Evolutionary conservation across 2,329 filamentous ascomycete genomes (phyloP), one percentile per base, ranked within the genome.

Genomic region (Monosporascus sp.): DNA sequence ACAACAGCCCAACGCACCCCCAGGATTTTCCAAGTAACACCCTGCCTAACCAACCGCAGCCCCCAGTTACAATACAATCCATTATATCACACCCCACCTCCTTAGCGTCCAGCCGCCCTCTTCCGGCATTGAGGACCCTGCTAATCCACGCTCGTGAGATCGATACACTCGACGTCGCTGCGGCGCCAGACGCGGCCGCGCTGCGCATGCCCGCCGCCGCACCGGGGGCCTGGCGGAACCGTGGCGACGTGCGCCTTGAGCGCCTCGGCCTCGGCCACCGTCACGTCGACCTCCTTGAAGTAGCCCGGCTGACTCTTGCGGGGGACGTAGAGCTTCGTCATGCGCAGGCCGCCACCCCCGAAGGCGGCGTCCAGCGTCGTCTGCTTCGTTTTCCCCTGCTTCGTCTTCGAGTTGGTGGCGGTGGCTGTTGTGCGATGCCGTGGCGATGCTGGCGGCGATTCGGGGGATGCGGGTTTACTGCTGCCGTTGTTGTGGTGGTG

Each of bases 311-410:
- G 62, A 45, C 70, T 71, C 25, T 61, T 62, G 42, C 68, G 67
- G 14, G 73, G 71, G 37, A 72, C 58, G 54, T 72, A 66, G 14
- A 74, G 54, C 54, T 70, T 75, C 55, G 73, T 76, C 60, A 39
- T 64, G 25, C 54, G 48, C 39, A 53, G 58, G 9, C 56, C 54
- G 31, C 47, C 47, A 27, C 47, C 50, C 17, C 38, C 17, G 49
- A 62, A 58, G 6, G 51, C 41, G 36, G 52, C 47, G 45, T 60
- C 27, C 14, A 62, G 50, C 6, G 58, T 61, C 3, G 50, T 34
- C 48, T 65, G 59, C 20, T 53, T 56, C 17, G 48, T 55, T 25
- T 47, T 46, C 11, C 49, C 41, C 51, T 27, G 38, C 6, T 24
- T 37, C 38, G 49, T 50, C 18, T 6, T 25, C 18, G 27, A 24